phyloP scores from a whole-genome alignment of 2,329 filamentous ascomycete genomes.

The Sordariomycetes sp. region DNA sequence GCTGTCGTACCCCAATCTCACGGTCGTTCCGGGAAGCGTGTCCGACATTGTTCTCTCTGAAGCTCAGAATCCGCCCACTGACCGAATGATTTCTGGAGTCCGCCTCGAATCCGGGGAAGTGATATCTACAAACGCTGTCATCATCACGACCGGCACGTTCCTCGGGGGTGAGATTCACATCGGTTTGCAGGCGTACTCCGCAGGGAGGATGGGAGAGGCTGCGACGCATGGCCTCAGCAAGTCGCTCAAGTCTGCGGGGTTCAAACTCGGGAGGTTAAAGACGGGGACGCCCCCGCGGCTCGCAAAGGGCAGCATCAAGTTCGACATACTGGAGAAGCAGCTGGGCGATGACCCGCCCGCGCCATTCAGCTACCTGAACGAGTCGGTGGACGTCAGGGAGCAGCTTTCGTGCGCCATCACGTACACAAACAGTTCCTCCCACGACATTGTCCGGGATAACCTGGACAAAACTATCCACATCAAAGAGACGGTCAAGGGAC shows the following conservation, averaged over 20 bases:
- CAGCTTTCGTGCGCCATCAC: slow-evolving; percentile 83
- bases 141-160: slow-evolving; percentile 96
- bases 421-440: slow-evolving; percentile 70
- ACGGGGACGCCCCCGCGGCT: slow-evolving; percentile 89
- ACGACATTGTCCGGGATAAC: slow-evolving; percentile 75
- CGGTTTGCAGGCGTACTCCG: slow-evolving; percentile 69
- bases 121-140: slow-evolving; percentile 64
- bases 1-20: slow-evolving; percentile 61
- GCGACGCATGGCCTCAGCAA: slow-evolving; percentile 89
- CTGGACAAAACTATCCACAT: slow-evolving; percentile 97
- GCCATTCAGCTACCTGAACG: slow-evolving; percentile 86
- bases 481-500: slow-evolving; percentile 84
- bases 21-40: slow-evolving; percentile 73
- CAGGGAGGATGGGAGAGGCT: slow-evolving; percentile 85
- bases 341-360: slow-evolving; percentile 71
- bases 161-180: slow-evolving; percentile 94
- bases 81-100: slow-evolving; percentile 59
- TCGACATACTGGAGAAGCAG: slow-evolving; percentile 56
- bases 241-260: slow-evolving; percentile 77
- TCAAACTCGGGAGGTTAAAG: slow-evolving; percentile 80
- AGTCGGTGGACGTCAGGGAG: slow-evolving; percentile 62
- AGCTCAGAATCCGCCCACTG: slow-evolving; percentile 19
- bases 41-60: slow-evolving; percentile 62
- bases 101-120: slow-evolving; percentile 78
- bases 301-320: slow-evolving; percentile 72